phyloP scores from a whole-genome alignment of 225 moss, liverwort and hornwort species.

The Anthoceros angustus region DNA sequence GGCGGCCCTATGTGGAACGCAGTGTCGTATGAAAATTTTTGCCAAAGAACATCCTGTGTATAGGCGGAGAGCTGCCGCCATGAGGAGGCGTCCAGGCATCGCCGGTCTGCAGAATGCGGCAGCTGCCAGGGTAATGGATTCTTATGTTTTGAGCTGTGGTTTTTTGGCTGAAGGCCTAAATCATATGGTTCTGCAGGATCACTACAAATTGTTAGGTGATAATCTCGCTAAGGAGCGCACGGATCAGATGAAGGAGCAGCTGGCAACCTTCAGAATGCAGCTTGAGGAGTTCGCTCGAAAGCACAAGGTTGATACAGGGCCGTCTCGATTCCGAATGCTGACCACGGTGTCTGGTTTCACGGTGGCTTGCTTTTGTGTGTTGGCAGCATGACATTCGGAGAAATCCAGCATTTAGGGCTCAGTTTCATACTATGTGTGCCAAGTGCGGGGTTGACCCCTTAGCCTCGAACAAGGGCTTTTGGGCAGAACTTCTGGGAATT shows the following conservation, averaged over 20 bases:
- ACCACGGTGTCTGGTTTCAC: not conserved
- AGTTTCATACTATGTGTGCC: conserved; percentile 89
- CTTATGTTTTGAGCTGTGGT: not conserved
- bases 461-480: conserved; percentile 90
- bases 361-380: not conserved
- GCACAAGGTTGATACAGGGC: conserved; percentile 42
- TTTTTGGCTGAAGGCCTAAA: not conserved
- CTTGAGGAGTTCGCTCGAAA: conserved; percentile 88
- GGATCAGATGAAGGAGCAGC: conserved; percentile 92
- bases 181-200: conserved; percentile 18
- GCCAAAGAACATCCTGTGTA: too few species aligned
- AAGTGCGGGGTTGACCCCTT: conserved; percentile 95
- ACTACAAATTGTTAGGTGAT: conserved; percentile 70
- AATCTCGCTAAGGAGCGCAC: conserved; percentile 86
- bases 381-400: conserved; percentile 70
- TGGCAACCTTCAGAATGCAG: conserved; percentile 67
- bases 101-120: conserved; percentile 72
- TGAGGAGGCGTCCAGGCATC: conserved; percentile 76
- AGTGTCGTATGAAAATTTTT: too few species aligned
- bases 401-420: conserved; percentile 77
- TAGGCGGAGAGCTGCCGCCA: conserved; percentile 2
- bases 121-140: conserved; percentile 20
- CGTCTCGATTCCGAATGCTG: not conserved
- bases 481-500: conserved; percentile 87
- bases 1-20: too few species aligned